These are phyloP conservation scores for Microthlaspi erraticum DNA, from an alignment of 345 rosid species.

Conservation along the genomic window DNA sequence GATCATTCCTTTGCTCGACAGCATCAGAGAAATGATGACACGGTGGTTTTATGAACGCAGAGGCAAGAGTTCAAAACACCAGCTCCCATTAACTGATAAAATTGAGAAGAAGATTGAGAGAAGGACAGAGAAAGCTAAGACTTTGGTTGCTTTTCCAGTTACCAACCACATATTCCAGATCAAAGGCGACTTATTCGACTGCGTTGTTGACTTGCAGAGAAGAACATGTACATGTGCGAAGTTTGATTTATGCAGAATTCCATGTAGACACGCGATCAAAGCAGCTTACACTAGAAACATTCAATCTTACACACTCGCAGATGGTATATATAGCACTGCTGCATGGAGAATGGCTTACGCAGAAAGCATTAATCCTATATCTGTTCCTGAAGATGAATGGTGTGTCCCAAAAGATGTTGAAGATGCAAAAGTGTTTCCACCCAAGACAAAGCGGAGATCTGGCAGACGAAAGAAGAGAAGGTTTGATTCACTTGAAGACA, in stretches of 20 bases:
- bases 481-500: not conserved
- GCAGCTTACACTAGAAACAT: too few species aligned
- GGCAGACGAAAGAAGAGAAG: not conserved
- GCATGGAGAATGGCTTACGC: not conserved
- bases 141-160: not conserved
- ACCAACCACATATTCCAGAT: not conserved
- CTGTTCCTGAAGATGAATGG: slow-evolving; percentile 1
- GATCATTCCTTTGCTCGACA: not conserved
- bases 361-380: slow-evolving; percentile 1
- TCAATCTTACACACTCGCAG: not conserved
- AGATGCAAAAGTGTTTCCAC: not conserved
- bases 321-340: not conserved
- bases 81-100: not conserved
- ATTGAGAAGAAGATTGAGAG: not conserved
- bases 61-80: not conserved
- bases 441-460: not conserved
- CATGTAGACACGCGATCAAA: not conserved
- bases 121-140: not conserved
- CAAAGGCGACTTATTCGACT: not conserved
- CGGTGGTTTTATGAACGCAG: not conserved
- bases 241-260: not conserved
- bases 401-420: not conserved
- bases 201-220: not conserved
- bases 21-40: not conserved
- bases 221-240: slow-evolving; percentile 10